phyloP scores from a whole-genome alignment of 2,329 filamentous ascomycete species.

The Cercospora citrullina region DNA sequence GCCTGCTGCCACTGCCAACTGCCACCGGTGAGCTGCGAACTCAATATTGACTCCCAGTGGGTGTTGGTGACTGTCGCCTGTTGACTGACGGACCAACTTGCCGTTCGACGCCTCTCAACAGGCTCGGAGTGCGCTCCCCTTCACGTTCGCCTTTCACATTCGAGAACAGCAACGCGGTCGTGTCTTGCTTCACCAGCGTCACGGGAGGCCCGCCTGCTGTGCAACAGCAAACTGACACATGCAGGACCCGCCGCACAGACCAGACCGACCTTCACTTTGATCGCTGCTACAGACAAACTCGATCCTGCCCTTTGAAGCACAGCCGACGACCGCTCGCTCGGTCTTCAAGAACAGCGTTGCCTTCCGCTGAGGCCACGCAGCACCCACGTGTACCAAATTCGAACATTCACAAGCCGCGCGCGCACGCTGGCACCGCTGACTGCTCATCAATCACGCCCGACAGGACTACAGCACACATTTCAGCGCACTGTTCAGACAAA shows the following conservation, averaged over 20 bases:
- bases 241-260: not conserved
- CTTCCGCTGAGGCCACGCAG: not conserved
- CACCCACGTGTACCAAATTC: not conserved
- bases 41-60: not conserved
- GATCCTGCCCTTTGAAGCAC: not conserved
- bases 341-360: not conserved
- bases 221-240: not conserved
- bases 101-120: not conserved
- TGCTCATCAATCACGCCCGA: not conserved
- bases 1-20: constrained; percentile 1
- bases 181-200: constrained; percentile 1
- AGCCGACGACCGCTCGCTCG: not conserved
- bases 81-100: not conserved
- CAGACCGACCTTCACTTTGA: not conserved
- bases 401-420: not conserved
- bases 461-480: not conserved
- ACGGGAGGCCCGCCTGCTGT: not conserved
- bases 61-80: not conserved
- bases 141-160: not conserved
- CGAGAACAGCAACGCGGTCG: not conserved
- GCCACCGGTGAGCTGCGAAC: not conserved
- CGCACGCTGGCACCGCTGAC: not conserved
- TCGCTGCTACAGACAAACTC: not conserved
- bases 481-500: not conserved
- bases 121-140: not conserved